Conservation (phyloP, 1,284 basidiomycete species). For the Marasmius oreades region DNA sequence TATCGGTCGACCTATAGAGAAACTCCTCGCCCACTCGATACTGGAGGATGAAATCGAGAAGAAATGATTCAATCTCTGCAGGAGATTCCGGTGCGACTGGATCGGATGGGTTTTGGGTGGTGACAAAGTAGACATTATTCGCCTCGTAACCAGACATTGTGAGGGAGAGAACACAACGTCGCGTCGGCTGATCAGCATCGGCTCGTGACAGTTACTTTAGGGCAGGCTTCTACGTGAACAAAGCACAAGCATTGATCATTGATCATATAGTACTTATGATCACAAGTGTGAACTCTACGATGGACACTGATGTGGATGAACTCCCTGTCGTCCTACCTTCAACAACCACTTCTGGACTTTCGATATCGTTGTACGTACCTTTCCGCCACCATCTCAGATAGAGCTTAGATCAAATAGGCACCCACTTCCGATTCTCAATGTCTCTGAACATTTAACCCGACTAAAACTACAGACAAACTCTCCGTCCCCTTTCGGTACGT, state of each 20-base stretch:
- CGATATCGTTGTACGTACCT: constrained; percentile 59
- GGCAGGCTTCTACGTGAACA: constrained; percentile 7
- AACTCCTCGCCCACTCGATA: constrained; percentile 89
- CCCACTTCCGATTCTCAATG: constrained; percentile 93
- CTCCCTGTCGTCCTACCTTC: constrained; percentile 68
- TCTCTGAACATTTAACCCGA: constrained; percentile 93
- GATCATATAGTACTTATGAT: no score
- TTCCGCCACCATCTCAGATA: constrained; percentile 8
- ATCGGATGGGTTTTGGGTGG: constrained; percentile 60
- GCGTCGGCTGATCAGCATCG: background rate
- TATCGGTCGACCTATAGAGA: constrained; percentile 65
- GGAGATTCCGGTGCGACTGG: constrained; percentile 70
- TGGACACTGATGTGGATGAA: constrained; percentile 66
- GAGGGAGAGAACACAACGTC: background rate
- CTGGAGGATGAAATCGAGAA: constrained; percentile 82
- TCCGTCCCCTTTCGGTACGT: constrained; percentile 62
- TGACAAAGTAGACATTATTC: constrained; percentile 76
- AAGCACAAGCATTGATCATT: constrained; percentile 31
- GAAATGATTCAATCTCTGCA: constrained; percentile 75
- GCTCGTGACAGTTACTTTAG: constrained; percentile 2
- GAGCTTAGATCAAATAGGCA: constrained; percentile 56
- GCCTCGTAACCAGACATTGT: constrained; percentile 71
- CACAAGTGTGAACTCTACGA: no score
- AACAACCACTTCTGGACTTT: constrained; percentile 64
- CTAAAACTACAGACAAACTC: constrained; percentile 69